Evolutionary conservation across 805 yeast species (phyloP).

Genomic region (Starmerella geochares): DNA sequence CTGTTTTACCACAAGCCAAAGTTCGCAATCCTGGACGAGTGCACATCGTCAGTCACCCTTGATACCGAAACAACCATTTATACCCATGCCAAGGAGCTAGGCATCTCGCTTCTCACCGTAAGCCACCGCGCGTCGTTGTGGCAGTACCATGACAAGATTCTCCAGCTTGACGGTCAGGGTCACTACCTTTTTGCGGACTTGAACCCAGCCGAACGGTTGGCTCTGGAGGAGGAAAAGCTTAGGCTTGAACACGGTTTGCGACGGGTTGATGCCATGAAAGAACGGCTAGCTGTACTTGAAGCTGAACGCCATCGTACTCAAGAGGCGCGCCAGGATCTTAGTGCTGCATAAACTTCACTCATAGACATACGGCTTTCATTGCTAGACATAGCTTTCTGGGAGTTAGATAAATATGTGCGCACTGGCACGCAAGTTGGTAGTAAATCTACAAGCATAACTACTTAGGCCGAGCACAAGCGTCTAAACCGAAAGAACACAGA

Average conservation of each 20-base stretch:
- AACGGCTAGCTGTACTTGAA: conserved; percentile 50
- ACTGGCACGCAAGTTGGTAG: too few species aligned
- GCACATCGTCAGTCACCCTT: conserved; percentile 88
- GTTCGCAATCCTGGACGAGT: conserved; percentile 91
- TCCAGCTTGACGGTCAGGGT: conserved; percentile 81
- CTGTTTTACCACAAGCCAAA: conserved; percentile 82
- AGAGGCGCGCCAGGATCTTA: neutral
- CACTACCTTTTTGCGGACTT: conserved; percentile 52
- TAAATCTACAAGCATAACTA: too few species aligned
- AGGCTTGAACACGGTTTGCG: conserved; percentile 60
- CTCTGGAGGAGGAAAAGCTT: conserved; percentile 68
- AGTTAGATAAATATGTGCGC: too few species aligned
- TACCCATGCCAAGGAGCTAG: conserved; percentile 62
- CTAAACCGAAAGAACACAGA: too few species aligned
- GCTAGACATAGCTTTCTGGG: too few species aligned
- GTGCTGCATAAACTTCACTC: neutral
- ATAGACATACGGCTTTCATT: too few species aligned
- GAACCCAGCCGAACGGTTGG: conserved; percentile 62
- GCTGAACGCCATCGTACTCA: neutral
- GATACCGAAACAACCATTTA: conserved; percentile 87
- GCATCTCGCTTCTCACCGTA: conserved; percentile 76
- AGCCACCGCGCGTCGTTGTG: conserved; percentile 88
- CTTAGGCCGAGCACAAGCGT: too few species aligned
- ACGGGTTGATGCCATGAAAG: conserved; percentile 55
- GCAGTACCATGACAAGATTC: conserved; percentile 76